Conservation (phyloP, 768 basidiomycete genomes). For the Roridomyces roridus region DNA sequence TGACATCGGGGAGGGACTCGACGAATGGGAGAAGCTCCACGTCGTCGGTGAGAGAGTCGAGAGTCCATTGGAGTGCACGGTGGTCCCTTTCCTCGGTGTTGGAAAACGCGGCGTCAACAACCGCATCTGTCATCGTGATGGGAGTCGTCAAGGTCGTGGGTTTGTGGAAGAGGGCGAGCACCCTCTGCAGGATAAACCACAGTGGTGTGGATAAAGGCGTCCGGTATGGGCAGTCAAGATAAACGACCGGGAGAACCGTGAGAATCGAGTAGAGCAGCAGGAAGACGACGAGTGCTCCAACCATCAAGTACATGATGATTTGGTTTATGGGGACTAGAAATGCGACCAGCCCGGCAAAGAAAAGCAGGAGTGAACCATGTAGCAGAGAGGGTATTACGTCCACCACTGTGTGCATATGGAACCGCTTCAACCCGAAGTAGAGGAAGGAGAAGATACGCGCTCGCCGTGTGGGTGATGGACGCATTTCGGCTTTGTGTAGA, state of each 20-base stretch:
- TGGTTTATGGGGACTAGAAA: slow-evolving; percentile 4
- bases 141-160: background rate
- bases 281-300: background rate
- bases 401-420: slow-evolving; percentile 8
- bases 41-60: slow-evolving; percentile 8
- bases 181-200: background rate
- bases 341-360: slow-evolving; percentile 7
- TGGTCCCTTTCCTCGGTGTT: slow-evolving; percentile 2
- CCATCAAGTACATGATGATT: slow-evolving; percentile 1
- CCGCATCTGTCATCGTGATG: slow-evolving; percentile 3
- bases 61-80: slow-evolving; percentile 8
- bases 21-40: slow-evolving; percentile 5
- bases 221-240: slow-evolving; percentile 2
- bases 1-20: background rate
- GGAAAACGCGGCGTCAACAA: background rate
- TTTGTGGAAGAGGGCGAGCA: background rate
- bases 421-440: slow-evolving; percentile 2
- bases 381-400: slow-evolving; percentile 10
- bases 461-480: background rate
- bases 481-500: slow-evolving; percentile 1
- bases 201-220: slow-evolving; percentile 1
- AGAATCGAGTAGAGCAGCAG: background rate
- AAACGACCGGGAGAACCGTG: background rate
- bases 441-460: slow-evolving; percentile 8
- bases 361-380: slow-evolving; percentile 9